Conservation (phyloP, 2,329 filamentous ascomycete species). For the Fusarium sarcochroum region DNA sequence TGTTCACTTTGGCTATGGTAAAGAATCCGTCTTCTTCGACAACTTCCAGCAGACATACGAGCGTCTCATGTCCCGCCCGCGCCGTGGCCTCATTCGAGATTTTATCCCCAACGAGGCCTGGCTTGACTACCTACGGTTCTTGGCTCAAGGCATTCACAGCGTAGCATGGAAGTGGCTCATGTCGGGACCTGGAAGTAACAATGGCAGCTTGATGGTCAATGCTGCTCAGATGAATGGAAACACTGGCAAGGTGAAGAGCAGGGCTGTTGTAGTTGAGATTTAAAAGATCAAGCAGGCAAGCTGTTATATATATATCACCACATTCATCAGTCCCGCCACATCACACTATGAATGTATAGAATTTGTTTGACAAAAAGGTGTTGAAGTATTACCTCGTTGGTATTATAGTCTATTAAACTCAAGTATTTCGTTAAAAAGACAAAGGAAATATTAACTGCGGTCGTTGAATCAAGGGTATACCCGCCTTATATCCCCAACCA, state of each 20-base stretch:
- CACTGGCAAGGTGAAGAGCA: conserved; percentile 62
- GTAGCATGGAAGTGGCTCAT: conserved; percentile 71
- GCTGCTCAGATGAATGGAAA: conserved; percentile 69
- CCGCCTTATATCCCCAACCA: not conserved
- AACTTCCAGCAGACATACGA: conserved; percentile 80
- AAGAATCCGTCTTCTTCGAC: conserved; percentile 80
- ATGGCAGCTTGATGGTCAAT: conserved; percentile 69
- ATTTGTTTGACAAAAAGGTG: not conserved
- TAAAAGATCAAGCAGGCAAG: conserved; percentile 20
- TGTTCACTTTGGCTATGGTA: conserved; percentile 81
- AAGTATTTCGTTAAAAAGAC: conserved; percentile 22
- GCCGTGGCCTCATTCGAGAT: conserved; percentile 61
- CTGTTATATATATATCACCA: not conserved
- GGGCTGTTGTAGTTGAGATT: conserved; percentile 56
- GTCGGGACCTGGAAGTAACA: conserved; percentile 65
- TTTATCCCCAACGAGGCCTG: conserved; percentile 62
- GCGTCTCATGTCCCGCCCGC: conserved; percentile 65
- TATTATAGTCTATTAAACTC: conserved; percentile 25
- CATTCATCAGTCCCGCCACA: not conserved
- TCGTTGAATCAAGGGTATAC: conserved; percentile 23
- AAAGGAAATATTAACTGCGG: conserved; percentile 26
- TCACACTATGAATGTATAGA: not conserved
- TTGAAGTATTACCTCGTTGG: not conserved
- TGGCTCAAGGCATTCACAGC: conserved; percentile 62
- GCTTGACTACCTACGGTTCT: conserved; percentile 61